Evolutionary conservation across 2,329 filamentous ascomycete genomes (phyloP).

Genomic region (Colletotrichum musicola): DNA sequence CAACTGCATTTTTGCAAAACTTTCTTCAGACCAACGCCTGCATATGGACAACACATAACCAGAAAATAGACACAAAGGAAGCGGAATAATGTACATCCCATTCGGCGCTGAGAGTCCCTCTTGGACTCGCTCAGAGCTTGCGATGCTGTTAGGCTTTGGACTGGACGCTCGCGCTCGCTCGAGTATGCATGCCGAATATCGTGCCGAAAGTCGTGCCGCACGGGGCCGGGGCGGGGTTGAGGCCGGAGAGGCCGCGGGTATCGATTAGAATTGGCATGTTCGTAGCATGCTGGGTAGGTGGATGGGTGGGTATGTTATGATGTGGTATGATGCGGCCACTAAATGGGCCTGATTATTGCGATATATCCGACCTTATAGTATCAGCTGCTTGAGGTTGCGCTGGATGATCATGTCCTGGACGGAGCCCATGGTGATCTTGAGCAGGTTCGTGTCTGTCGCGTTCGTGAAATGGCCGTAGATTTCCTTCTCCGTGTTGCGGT

Average conservation of each 20-base stretch:
- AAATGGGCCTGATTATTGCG: constrained; percentile 17
- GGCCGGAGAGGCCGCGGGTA: constrained; percentile 29
- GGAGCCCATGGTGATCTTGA: constrained; percentile 88
- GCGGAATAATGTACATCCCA: constrained; percentile 32
- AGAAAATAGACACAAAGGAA: constrained; percentile 35
- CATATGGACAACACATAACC: constrained; percentile 36
- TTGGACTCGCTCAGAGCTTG: not conserved
- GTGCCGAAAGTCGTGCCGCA: constrained; percentile 12
- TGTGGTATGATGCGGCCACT: constrained; percentile 4
- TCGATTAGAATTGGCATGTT: constrained; percentile 34
- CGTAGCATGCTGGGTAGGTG: constrained; percentile 5
- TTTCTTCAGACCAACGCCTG: constrained; percentile 29
- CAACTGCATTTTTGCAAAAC: constrained; percentile 11
- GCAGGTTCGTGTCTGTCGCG: constrained; percentile 76
- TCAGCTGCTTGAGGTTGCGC: constrained; percentile 83
- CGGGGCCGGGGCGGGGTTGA: constrained; percentile 8
- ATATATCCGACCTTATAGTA: constrained; percentile 64
- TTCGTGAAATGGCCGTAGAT: constrained; percentile 74
- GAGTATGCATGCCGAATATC: not conserved
- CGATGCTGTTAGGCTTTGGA: not conserved
- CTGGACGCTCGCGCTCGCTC: not conserved
- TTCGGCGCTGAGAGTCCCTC: constrained; percentile 1
- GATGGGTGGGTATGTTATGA: not conserved
- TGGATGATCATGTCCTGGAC: constrained; percentile 92
- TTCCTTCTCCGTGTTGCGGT: constrained; percentile 75